phyloP scores from a whole-genome alignment of 306 rosid genomes.

The Clitoria ternatea region DNA sequence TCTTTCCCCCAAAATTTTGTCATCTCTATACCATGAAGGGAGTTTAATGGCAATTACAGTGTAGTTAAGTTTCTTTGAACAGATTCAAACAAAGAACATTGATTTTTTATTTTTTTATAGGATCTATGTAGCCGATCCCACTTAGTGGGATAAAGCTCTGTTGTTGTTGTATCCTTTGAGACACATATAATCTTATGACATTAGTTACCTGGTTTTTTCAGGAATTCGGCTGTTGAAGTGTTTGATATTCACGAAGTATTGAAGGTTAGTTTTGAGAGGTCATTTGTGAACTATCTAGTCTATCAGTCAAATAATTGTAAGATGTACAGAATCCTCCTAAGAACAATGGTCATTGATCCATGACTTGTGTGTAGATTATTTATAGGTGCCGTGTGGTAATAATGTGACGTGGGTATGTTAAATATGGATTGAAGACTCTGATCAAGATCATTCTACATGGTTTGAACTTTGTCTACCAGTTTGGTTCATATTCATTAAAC shows the following conservation, averaged over 20 bases:
- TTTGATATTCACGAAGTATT: constrained; percentile 41
- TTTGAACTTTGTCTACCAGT: not conserved
- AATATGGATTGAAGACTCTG: not conserved
- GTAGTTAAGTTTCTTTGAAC: not conserved
- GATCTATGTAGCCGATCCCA: too few relatives aligned
- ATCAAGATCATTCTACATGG: not conserved
- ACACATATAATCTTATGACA: constrained; percentile 17
- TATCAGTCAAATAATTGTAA: not conserved
- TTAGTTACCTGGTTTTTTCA: constrained; percentile 39
- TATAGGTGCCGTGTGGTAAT: not conserved
- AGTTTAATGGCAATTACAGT: not conserved
- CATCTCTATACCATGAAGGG: not conserved
- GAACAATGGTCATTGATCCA: not conserved
- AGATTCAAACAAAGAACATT: not conserved
- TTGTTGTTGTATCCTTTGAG: too few relatives aligned
- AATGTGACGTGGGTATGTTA: not conserved
- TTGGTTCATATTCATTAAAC: constrained; percentile 4
- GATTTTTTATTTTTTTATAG: too few relatives aligned
- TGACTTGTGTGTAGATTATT: not conserved
- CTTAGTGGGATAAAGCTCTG: too few relatives aligned
- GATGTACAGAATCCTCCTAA: not conserved
- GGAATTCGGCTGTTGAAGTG: constrained; percentile 53
- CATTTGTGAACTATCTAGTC: not conserved
- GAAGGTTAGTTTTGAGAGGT: constrained; percentile 49
- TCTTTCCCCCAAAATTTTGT: too few relatives aligned